Percentiles rank a stretch among this genome's conserved stretches.
Conservation (phyloP, 2,329 filamentous ascomycete genomes). For the Scedosporium dehoogii region DNA sequence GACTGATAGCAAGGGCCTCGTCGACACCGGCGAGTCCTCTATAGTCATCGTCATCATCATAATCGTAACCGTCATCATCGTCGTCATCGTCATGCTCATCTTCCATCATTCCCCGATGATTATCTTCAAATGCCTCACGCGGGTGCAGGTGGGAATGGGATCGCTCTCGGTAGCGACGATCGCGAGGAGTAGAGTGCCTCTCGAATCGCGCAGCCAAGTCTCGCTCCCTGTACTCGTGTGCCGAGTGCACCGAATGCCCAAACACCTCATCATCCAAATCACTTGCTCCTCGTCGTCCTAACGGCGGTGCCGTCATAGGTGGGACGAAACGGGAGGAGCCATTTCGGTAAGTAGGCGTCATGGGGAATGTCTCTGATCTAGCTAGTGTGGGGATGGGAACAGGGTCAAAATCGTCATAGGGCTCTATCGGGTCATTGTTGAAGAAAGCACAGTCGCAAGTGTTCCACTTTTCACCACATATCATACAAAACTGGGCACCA, state of each 20-base stretch:
- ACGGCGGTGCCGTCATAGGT: neutral
- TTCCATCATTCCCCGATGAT: neutral
- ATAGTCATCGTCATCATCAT: conserved; percentile 3
- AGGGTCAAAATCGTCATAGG: neutral
- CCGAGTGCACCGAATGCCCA: neutral
- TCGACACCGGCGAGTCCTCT: neutral
- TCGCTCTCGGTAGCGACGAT: neutral
- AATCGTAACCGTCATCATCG: conserved; percentile 4
- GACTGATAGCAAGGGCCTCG: neutral
- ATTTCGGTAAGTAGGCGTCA: neutral
- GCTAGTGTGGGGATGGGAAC: conserved; percentile 1
- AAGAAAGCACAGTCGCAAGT: conserved; percentile 76
- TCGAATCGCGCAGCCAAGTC: conserved; percentile 3
- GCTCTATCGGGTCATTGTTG: conserved; percentile 40
- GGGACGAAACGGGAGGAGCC: neutral
- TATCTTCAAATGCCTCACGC: neutral
- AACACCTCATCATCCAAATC: conserved; percentile 2
- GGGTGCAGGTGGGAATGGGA: neutral
- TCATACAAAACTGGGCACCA: conserved; percentile 77
- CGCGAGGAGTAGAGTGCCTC: neutral
- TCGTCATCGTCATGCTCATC: neutral
- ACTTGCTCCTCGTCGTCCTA: neutral
- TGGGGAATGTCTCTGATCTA: conserved; percentile 5
- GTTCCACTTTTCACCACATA: conserved; percentile 75
- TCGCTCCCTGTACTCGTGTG: neutral